Evolutionary conservation across 768 basidiomycete species (phyloP), one percentile per base, ranked within the genome.

Genomic region (Tulasnella sp.): DNA sequence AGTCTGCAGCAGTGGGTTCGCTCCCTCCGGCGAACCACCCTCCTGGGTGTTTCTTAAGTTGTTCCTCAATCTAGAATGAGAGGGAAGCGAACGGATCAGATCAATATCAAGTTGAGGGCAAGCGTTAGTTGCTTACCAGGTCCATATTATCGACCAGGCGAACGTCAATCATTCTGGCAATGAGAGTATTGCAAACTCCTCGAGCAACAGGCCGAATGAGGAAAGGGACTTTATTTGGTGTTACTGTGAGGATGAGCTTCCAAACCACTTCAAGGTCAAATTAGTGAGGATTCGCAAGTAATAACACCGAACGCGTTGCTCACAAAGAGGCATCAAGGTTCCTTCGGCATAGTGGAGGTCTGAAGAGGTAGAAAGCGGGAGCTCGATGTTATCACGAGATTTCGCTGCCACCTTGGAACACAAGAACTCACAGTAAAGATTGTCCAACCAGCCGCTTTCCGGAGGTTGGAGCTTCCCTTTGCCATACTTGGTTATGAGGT

Each of bases 1-100:
- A 84, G 76, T 85, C 84, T 26, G 84, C 82, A 26, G 80, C 72
- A 32, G 84, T 83, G 19, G 82, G 81, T 34, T 80, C 77, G 29
- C 78, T 73, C 34, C 81, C 82, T 17, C 80, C 83, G 7, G 83
- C 82, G 52, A 81, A 78, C 77, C 77, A 81, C 19, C 76, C 78
- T 1, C 74, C 76, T 52, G 66, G 63, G 40, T 62, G 63, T 71
- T 80, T 81, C 35, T 73, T 75, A 19, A 84, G 78, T 71, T 81
- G 81, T 1, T 72, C 73, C 73, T 83, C 83, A 63, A 84, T 80
- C 83, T 83, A 44, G 4, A 16, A 47, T 22, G 41, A 72, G 63
- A 14, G 29, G 35, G 5, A 40, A 14, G 42, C 37, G 1, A 72
- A 19, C 14, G 7, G 39, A 5, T 5, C 8, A 3, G 16, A n/a